Conservation (phyloP, 805 yeast species). For the Sugiyamaella mastotermitis region DNA sequence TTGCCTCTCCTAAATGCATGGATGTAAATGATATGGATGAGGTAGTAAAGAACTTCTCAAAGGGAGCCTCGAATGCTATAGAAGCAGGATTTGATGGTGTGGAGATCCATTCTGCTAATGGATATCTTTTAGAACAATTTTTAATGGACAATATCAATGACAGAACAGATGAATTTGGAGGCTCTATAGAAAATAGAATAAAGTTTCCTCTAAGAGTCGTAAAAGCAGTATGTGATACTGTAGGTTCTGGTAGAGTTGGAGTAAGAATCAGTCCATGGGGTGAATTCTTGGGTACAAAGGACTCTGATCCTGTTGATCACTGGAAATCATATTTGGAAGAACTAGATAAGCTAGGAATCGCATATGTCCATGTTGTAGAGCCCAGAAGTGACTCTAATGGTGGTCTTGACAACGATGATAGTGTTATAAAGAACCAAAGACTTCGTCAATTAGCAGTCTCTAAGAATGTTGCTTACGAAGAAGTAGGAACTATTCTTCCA, state of each 20-base stretch:
- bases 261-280: conserved; percentile 34
- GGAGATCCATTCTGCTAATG: conserved; percentile 62
- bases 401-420: too few relatives aligned
- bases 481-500: too few relatives aligned
- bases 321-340: too few relatives aligned
- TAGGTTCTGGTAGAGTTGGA: conserved; percentile 34
- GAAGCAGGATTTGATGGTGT: conserved; percentile 56
- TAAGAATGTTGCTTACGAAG: too few relatives aligned
- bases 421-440: too few relatives aligned
- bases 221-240: conserved; percentile 33
- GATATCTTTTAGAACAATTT: conserved; percentile 48
- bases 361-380: conserved; percentile 41
- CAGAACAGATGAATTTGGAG: conserved; percentile 61
- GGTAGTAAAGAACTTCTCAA: conserved; percentile 36
- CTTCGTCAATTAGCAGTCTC: too few relatives aligned
- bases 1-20: conserved; percentile 17
- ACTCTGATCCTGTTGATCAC: too few relatives aligned
- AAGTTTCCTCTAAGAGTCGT: conserved; percentile 44
- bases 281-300: conserved; percentile 21
- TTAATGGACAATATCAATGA: conserved; percentile 40
- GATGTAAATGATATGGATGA: conserved; percentile 37
- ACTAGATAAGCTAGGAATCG: conserved; percentile 37
- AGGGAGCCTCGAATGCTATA: conserved; percentile 47
- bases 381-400: conserved; percentile 33
- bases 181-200: conserved; percentile 52